These are phyloP conservation scores for Jatropha podagrica DNA, from an alignment of 441 rosid species.

Conservation along the genomic window DNA sequence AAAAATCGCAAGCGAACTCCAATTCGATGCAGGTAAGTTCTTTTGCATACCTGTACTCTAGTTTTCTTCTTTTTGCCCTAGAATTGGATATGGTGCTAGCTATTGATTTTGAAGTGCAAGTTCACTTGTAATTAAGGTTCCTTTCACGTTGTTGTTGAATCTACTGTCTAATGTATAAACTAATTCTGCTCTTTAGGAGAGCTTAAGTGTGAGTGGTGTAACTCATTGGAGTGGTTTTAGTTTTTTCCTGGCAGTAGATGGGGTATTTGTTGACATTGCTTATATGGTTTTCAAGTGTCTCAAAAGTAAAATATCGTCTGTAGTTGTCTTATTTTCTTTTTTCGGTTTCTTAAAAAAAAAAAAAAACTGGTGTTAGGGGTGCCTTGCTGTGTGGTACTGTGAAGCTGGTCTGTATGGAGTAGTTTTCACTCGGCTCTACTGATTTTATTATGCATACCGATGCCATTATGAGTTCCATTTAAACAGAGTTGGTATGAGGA, in stretches of 20 bases:
- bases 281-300: background rate
- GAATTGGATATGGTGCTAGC: conserved; percentile 16
- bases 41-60: conserved; percentile 5
- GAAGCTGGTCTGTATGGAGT: background rate
- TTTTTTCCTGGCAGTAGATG: background rate
- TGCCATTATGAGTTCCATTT: background rate
- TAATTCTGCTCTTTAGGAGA: background rate
- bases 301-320: background rate
- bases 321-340: background rate
- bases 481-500: no score
- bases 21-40: conserved; percentile 87
- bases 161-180: conserved; percentile 10
- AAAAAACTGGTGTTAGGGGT: background rate
- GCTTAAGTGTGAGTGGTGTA: background rate
- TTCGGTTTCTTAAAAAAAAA: no score
- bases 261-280: background rate
- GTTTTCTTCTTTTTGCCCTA: conserved; percentile 12
- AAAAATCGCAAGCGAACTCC: conserved; percentile 69
- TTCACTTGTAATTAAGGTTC: conserved; percentile 11
- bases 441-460: background rate
- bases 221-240: background rate
- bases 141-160: conserved; percentile 2
- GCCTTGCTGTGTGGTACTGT: background rate
- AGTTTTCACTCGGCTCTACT: background rate
- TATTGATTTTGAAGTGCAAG: conserved; percentile 17